These are phyloP conservation scores for Tolypocladium capitatum DNA, from an alignment of 2,329 filamentous ascomycete species.

Conservation along the genomic window DNA sequence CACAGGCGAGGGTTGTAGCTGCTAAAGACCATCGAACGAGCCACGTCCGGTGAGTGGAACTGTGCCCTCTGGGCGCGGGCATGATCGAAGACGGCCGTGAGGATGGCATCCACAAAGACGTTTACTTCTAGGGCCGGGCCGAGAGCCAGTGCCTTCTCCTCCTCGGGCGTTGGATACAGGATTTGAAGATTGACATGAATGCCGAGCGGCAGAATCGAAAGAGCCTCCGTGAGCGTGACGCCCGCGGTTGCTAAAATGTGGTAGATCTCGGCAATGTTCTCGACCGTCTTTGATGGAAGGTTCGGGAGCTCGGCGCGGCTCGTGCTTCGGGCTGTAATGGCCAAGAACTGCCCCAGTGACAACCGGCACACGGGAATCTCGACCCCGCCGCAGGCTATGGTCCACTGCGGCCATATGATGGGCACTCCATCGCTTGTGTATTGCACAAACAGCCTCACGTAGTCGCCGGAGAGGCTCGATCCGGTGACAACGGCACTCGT, in stretches of 20 bases:
- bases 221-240: constrained; percentile 63
- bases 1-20: constrained; percentile 86
- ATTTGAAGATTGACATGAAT: constrained; percentile 90
- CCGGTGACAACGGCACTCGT: constrained; percentile 84
- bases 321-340: constrained; percentile 30
- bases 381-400: constrained; percentile 59
- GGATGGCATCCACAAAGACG: constrained; percentile 66
- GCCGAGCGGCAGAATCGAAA: constrained; percentile 59
- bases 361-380: constrained; percentile 73
- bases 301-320: constrained; percentile 29
- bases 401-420: constrained; percentile 79
- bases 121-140: constrained; percentile 75
- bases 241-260: constrained; percentile 62
- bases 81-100: constrained; percentile 83
- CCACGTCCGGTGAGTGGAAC: constrained; percentile 53
- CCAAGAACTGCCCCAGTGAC: constrained; percentile 58
- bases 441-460: constrained; percentile 83
- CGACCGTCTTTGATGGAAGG: constrained; percentile 32
- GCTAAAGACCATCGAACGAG: constrained; percentile 84
- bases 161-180: constrained; percentile 64
- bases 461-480: constrained; percentile 91
- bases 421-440: constrained; percentile 78
- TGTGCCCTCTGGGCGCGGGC: constrained; percentile 53
- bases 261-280: constrained; percentile 53
- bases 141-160: constrained; percentile 57